A percentile compares a stretch with the other conserved stretches of the same genome.
These are phyloP conservation scores for Immersiporthe knoxdaviesiana DNA, from an alignment of 2,329 filamentous ascomycete species.

Conservation along the genomic window DNA sequence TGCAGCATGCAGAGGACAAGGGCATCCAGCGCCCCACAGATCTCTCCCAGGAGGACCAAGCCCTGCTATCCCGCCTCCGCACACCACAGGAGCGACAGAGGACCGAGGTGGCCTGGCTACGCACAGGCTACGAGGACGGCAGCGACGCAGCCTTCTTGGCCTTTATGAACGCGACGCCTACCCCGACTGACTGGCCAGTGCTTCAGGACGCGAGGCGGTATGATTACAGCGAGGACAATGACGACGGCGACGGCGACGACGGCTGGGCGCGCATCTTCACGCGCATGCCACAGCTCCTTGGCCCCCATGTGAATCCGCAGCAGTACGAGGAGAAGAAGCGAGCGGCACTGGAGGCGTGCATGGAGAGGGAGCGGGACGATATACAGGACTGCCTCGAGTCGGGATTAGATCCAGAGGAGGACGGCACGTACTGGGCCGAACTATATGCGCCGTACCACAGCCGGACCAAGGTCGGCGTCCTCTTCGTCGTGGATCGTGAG, in stretches of 20 bases:
- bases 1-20: background rate
- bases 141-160: background rate
- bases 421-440: background rate
- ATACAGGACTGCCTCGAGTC: background rate
- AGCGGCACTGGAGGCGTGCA: background rate
- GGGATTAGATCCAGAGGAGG: background rate
- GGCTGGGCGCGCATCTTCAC: slow-evolving; percentile 5
- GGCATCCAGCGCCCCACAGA: background rate
- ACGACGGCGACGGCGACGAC: background rate
- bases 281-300: background rate
- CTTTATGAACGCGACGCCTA: background rate
- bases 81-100: background rate
- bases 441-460: background rate
- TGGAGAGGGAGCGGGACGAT: background rate
- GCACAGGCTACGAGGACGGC: background rate
- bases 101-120: background rate
- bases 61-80: background rate
- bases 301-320: background rate
- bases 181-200: background rate
- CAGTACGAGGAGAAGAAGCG: background rate
- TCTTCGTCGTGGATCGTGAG: background rate
- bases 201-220: slow-evolving; percentile 1
- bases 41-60: background rate
- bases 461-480: background rate
- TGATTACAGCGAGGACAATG: background rate